phyloP scores from a whole-genome alignment of 805 yeast genomes.

The Lipomyces mesembrius region DNA sequence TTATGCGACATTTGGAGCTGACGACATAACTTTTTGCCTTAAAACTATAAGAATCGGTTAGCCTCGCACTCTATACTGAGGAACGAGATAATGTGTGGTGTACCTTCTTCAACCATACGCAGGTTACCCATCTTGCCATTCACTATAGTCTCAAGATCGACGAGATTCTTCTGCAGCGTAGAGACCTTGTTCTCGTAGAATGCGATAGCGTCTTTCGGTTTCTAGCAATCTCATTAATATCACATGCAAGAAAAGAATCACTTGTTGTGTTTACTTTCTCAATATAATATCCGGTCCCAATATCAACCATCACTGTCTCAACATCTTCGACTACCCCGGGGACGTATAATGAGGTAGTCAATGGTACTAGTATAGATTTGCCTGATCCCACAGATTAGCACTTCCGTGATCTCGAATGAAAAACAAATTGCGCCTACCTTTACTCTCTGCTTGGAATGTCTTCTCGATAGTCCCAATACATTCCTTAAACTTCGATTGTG shows the following conservation, averaged over 20 bases:
- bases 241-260: neutral
- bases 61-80: neutral
- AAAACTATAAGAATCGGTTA: constrained; percentile 12
- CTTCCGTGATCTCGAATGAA: neutral
- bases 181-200: constrained; percentile 76
- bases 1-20: constrained; percentile 31
- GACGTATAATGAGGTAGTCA: constrained; percentile 85
- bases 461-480: constrained; percentile 72
- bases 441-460: constrained; percentile 51
- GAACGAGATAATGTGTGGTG: constrained; percentile 16
- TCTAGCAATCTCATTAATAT: constrained; percentile 32
- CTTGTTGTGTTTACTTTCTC: constrained; percentile 59
- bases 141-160: constrained; percentile 73
- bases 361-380: constrained; percentile 73
- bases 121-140: constrained; percentile 71
- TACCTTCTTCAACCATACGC: constrained; percentile 58
- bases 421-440: constrained; percentile 41
- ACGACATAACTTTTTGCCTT: constrained; percentile 34
- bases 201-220: constrained; percentile 62
- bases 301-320: constrained; percentile 81
- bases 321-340: constrained; percentile 76
- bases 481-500: constrained; percentile 79
- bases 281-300: constrained; percentile 94
- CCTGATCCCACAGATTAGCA: constrained; percentile 36
- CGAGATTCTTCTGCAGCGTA: constrained; percentile 73